phyloP scores from a whole-genome alignment of 176 grass and related monocot genomes.

The Melocanna baccifera region DNA sequence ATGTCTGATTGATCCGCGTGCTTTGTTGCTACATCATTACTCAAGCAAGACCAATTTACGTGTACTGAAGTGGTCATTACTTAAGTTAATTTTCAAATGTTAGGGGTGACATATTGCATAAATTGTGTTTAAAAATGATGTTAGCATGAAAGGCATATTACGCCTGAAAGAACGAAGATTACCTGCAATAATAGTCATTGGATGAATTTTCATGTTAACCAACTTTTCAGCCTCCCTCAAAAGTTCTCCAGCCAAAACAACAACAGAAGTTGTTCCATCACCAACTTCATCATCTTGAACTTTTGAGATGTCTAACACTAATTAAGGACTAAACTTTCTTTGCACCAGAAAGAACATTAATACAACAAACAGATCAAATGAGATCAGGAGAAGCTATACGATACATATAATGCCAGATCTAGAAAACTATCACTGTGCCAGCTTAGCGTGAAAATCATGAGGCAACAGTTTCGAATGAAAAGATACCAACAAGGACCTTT shows the following conservation, averaged over 20 bases:
- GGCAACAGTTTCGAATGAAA: constrained; percentile 17
- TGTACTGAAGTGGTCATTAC: neutral
- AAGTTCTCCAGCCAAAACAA: constrained; percentile 93
- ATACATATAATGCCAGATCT: neutral
- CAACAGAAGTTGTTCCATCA: constrained; percentile 94
- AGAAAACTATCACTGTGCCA: neutral
- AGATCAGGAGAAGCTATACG: neutral
- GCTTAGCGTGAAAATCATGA: neutral
- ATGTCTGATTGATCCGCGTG: neutral
- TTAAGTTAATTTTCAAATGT: neutral
- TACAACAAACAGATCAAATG: neutral
- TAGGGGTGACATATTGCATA: neutral
- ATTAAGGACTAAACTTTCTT: constrained; percentile 40
- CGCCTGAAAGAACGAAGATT: neutral
- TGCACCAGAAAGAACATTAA: neutral
- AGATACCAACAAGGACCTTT: constrained; percentile 99
- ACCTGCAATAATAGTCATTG: constrained; percentile 99
- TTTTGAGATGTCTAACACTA: constrained; percentile 85
- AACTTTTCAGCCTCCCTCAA: constrained; percentile 88
- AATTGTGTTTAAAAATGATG: neutral
- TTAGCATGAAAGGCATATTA: neutral
- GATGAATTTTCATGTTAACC: constrained; percentile 87
- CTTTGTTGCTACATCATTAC: neutral
- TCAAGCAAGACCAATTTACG: neutral
- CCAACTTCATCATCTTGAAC: constrained; percentile 99